Evolutionary conservation across 306 rosid genomes (phyloP).

Genomic region (Pterocarpus santalinus): DNA sequence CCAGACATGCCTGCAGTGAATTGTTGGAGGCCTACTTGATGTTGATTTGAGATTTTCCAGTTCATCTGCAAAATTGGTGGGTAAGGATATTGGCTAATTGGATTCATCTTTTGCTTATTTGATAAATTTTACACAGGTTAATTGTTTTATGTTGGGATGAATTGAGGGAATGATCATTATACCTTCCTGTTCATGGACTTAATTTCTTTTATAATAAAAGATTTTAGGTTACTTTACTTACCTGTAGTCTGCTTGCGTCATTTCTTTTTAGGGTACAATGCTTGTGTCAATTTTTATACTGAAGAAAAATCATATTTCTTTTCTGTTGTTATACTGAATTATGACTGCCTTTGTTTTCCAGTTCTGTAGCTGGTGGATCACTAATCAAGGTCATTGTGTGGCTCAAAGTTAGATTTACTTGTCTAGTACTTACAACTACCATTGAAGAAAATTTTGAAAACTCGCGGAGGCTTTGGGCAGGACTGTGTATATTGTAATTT

Average conservation of each 20-base stretch:
- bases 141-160: neutral
- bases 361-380: slow-evolving; percentile 59
- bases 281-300: slow-evolving; percentile 26
- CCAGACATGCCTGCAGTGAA: slow-evolving; percentile 81
- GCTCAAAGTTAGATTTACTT: slow-evolving; percentile 57
- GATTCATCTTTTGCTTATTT: neutral
- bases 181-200: neutral
- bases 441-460: slow-evolving; percentile 66
- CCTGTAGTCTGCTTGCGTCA: neutral
- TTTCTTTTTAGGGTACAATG: slow-evolving; percentile 14
- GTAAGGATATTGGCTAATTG: slow-evolving; percentile 27
- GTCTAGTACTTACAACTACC: slow-evolving; percentile 64
- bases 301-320: neutral
- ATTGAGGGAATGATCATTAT: slow-evolving; percentile 6
- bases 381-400: slow-evolving; percentile 49
- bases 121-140: neutral
- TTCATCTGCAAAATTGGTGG: slow-evolving; percentile 5
- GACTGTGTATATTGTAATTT: slow-evolving; percentile 96
- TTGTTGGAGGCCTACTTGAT: slow-evolving; percentile 94
- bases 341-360: slow-evolving; percentile 52
- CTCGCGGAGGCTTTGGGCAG: slow-evolving; percentile 91
- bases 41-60: neutral
- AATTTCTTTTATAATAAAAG: slow-evolving; percentile 4
- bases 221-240: slow-evolving; percentile 20
- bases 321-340: slow-evolving; percentile 30